Evolutionary conservation across 805 yeast genomes (phyloP), one percentile per base, ranked within the genome.

Genomic region (Wickerhamomyces sydowiorum): DNA sequence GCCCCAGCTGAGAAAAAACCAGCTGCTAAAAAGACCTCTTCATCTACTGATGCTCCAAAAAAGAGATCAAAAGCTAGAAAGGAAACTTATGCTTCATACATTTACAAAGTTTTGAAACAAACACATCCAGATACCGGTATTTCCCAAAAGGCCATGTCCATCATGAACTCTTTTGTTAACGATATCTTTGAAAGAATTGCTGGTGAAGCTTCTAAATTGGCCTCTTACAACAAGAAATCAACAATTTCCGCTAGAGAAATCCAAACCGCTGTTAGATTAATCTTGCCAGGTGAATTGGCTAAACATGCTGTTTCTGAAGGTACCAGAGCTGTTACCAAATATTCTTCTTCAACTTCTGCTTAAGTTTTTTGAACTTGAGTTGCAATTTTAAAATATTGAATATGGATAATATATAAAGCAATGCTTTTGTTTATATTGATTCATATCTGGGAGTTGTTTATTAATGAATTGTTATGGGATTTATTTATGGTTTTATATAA

Each of bases 61-160:
- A 90, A 86, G 85, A 88, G 95, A 78, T 66, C 87, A 57, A 90
- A 89, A 84, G 73, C 90, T 61, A 88, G 97, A 82, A 89, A 88
- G 84, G 97, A 91, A 76, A 88, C 96, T 52, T 90, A 89, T 78
- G 87, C 96, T 53, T 88, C 96, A 49, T 91, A 90, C 75, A 90
- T 91, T 67, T 90, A 90, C 93, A 91, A 90, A 74, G 96, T 90
- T 57, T 83, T 90, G 68, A 89, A 89, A 74, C 97, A 90, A 79
- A 90, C 96, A 48, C 97, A 90, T 73, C 97, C 97, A 70, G 97
- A 90, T 70, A 90, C 98, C 50, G 97, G 97, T 87, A 90, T 90
- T 68, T 90, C 97, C 59, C 95, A 89, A 74, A 86, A 87, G 67
- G 96, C 97, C 53, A 90, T 91, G 96, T 88, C 96, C 53, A 91